Evolutionary conservation across 306 rosid species (phyloP).

Genomic region (Rosa lucieae): DNA sequence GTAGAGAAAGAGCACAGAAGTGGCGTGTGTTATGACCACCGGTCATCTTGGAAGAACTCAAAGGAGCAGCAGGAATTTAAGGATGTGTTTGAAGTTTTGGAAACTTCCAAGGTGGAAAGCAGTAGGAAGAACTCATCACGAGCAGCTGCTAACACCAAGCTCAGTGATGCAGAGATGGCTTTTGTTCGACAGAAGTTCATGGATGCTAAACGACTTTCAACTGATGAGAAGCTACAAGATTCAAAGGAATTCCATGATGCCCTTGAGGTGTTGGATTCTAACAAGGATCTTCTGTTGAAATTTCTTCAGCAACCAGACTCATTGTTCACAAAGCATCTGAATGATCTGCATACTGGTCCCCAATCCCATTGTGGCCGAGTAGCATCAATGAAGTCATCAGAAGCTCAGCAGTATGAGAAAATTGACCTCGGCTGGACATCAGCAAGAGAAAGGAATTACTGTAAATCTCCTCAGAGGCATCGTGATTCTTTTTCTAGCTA

Average conservation of each 20-base stretch:
- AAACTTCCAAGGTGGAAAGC: slow-evolving; percentile 55
- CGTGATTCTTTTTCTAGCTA: slow-evolving; percentile 36
- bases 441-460: slow-evolving; percentile 46
- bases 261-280: slow-evolving; percentile 80
- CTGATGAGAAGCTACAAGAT: slow-evolving; percentile 65
- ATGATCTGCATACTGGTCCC: slow-evolving; percentile 55
- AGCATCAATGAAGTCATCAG: slow-evolving; percentile 41
- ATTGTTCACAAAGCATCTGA: slow-evolving; percentile 81
- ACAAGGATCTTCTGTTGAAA: slow-evolving; percentile 77
- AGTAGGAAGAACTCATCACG: slow-evolving; percentile 31
- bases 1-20: slow-evolving; percentile 47
- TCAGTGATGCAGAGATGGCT: slow-evolving; percentile 68
- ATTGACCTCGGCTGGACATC: slow-evolving; percentile 44
- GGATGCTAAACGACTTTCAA: slow-evolving; percentile 85
- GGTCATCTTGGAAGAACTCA: slow-evolving; percentile 55
- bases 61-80: slow-evolving; percentile 76
- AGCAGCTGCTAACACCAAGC: slow-evolving; percentile 41
- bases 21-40: slow-evolving; percentile 32
- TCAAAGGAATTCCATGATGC: slow-evolving; percentile 75
- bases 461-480: slow-evolving; percentile 50
- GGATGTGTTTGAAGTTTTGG: slow-evolving; percentile 90
- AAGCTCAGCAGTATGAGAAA: slow-evolving; percentile 40
- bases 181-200: slow-evolving; percentile 81
- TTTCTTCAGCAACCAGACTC: slow-evolving; percentile 84
- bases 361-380: slow-evolving; percentile 46